Conservation (phyloP, 2,329 filamentous ascomycete species). For the Fusarium musae region DNA sequence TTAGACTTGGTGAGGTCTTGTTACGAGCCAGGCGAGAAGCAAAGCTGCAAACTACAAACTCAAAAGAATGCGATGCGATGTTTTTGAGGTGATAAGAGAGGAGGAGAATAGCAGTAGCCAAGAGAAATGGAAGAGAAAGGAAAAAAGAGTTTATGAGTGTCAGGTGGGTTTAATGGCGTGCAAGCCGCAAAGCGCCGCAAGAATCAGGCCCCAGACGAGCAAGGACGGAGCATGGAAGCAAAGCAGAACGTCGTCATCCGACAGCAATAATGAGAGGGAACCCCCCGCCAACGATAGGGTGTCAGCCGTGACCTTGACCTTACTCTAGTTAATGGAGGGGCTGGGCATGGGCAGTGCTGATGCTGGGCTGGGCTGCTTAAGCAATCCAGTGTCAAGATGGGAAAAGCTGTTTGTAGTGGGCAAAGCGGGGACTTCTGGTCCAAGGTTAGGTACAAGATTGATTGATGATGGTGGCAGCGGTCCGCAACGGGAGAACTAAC, state of each 20-base stretch:
- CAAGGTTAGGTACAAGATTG: background rate
- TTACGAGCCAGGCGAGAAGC: constrained; percentile 9
- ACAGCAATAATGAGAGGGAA: constrained; percentile 43
- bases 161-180: constrained; percentile 45
- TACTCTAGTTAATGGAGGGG: constrained; percentile 37
- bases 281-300: constrained; percentile 42
- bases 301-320: constrained; percentile 42
- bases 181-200: constrained; percentile 34
- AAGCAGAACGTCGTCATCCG: constrained; percentile 46
- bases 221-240: constrained; percentile 38
- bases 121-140: constrained; percentile 26
- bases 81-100: constrained; percentile 25
- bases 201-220: constrained; percentile 40
- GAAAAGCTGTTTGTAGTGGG: constrained; percentile 20
- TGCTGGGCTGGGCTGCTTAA: constrained; percentile 3
- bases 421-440: constrained; percentile 37
- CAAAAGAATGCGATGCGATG: constrained; percentile 25
- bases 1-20: constrained; percentile 28
- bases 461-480: constrained; percentile 39
- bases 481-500: constrained; percentile 38
- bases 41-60: constrained; percentile 17
- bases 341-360: constrained; percentile 25
- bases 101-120: constrained; percentile 17
- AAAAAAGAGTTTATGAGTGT: constrained; percentile 38
- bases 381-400: background rate